Percentiles rank a stretch among this genome's conserved stretches.
Conservation (phyloP, 1,284 basidiomycete genomes). For the Trametes polyzona region DNA sequence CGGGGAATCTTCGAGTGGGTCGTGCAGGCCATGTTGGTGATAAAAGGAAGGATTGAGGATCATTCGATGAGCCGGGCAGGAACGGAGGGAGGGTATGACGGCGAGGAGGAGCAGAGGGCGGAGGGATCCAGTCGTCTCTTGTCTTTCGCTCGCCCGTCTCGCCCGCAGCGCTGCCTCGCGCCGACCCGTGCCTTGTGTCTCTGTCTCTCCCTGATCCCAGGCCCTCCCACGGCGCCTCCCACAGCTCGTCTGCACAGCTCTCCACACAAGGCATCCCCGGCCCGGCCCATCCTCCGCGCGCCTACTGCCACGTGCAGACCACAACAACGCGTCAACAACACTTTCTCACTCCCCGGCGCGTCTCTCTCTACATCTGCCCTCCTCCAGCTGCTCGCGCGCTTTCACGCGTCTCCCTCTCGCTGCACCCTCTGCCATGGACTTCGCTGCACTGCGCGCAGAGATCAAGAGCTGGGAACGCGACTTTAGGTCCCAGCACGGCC, state of each 20-base stretch:
- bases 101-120: not conserved
- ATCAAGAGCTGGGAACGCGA: constrained; percentile 85
- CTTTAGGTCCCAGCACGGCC: constrained; percentile 64
- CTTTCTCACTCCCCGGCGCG: constrained; percentile 12
- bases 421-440: constrained; percentile 40
- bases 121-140: not conserved
- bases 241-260: not conserved
- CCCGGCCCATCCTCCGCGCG: not conserved
- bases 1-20: constrained; percentile 1
- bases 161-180: not conserved
- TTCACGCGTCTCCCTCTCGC: constrained; percentile 7
- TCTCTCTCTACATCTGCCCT: constrained; percentile 11
- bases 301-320: constrained; percentile 2
- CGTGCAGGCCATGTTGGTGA: constrained; percentile 5
- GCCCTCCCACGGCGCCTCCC: not conserved
- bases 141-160: not conserved
- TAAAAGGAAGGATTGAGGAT: constrained; percentile 19
- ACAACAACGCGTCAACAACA: constrained; percentile 16
- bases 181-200: no score
- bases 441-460: constrained; percentile 64
- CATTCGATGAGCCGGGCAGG: constrained; percentile 2
- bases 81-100: not conserved
- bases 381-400: not conserved
- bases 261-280: not conserved
- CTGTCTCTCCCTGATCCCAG: not conserved